Evolutionary conservation across 2,329 filamentous ascomycete genomes (phyloP), one percentile per base, ranked within the genome.

Genomic region (Neonectria sp.): DNA sequence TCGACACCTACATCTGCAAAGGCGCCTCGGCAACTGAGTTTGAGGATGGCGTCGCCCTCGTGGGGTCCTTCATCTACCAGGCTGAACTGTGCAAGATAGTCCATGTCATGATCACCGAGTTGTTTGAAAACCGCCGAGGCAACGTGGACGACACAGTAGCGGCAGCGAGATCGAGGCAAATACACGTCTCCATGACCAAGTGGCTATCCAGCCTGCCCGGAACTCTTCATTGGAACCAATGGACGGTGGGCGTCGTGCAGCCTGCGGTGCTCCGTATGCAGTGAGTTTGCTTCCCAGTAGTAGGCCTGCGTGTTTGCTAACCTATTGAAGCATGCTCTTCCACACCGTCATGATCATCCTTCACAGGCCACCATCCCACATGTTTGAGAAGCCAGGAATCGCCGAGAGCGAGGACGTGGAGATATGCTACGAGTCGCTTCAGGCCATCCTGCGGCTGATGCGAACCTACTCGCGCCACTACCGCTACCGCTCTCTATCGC

Each of bases 301-400:
- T 25, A 1, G 3, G 37, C n/a, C 21, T 24, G 15, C 15, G 17
- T 35, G 29, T 27, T 40, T 55, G 33, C 71, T 78, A 45, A 79
- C 66, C 37, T 12, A 12, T 9, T 37, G 17, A 27, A 80, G 78
- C 68, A 84, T 87, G 80, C 72, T 83, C 17, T 86, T 86, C 68
- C 84, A 86, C 63, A 86, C 85, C 1, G 80, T 82, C 55, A 85
- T 86, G 83, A 86, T 86, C 24, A 85, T 87, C 55, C 80, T 87
- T 3, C 84, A 86, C 66, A 81, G 85, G 0, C 85, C 85, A 2
- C 84, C 85, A 2, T 81, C 79, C 3, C 81, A 84, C 55, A 76
- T 83, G 43, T 81, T 85, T 46, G 77, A 79, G 63, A 81, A 82
- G 40, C 77, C 79, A 2, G 80, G 77, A 2, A 79, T 83, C 13